Base-by-base conservation (phyloP, 306 rosid genomes). In the Pterocarpus santalinus region DNA sequence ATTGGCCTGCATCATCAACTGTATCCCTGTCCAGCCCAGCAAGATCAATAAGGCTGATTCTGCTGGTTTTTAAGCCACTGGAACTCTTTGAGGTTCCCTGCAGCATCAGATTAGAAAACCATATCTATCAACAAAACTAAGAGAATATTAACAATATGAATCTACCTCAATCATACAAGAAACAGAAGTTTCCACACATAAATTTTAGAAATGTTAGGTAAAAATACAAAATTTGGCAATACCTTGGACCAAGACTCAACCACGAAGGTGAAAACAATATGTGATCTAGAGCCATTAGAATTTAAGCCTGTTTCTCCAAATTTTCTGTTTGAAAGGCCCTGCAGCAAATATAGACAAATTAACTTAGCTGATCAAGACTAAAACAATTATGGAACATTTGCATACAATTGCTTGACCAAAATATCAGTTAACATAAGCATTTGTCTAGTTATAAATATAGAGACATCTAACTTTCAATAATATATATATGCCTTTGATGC, bases 261-360 rank as follows among this genome's bases (percentile, higher is more conserved):
- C 76, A 91, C 75, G 75, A 90, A 88, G 61, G 93, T 96, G 81
- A 92, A 93, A 77, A 96, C 83, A 71, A 92, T 80, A 67, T 96
- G 99, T 78, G 99, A 96, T 79, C 93, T 88, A 4, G 93, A 93
- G 89, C 93, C 90, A 83, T 90, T 90, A 9, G 97, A 90, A 80
- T 90, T 93, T 79, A 87, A 79, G 77, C 92, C 88, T 62, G 94
- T 89, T 71, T 91, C 90, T 86, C 98, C 94, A 7, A 82, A 90
- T 87, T 93, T 93, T 87, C 97, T 89, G 76, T 90, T 93, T 66
- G 98, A 96, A 84, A 96, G 94, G 57, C 97, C 99, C 99, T 96
- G 94, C 87, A 82, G 67, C 80, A 74, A 51, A 56, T 28, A 51
- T 43, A 53, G 34, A 57, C 52, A 49, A 76, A 39, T 46, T 22